Evolutionary conservation across 2,329 filamentous ascomycete species (phyloP), one percentile per base, ranked within the genome.

Genomic region (Ceratocystis cacaofunesta): DNA sequence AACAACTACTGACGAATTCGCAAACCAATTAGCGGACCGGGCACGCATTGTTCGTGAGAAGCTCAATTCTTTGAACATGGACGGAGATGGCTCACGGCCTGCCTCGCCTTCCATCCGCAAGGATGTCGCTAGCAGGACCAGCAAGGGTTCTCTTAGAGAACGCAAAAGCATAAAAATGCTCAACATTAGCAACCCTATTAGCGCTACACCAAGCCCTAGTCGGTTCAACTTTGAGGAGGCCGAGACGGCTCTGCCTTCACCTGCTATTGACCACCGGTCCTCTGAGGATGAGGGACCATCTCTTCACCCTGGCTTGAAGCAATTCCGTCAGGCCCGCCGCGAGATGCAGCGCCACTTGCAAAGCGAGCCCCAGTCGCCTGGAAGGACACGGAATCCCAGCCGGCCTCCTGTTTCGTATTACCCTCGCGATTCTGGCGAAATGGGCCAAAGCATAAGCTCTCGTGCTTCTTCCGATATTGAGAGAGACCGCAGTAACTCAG

Each of bases 41-140:
- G 84, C 87, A 65, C 82, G 83, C 36, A 82, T 86, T 0, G 86
- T 92, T 6, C 85, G 89, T 63, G 87, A 92, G 73, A 86, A 84
- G 69, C 76, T 92, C 57, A 88, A 84, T 6, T 86, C 82, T 0
- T 58, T 58, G 17, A 87, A 85, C 68, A 84, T 83, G 0, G 86
- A 88, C 70, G 80, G 80, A 2, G 85, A 89, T 46, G 48, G 25
- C n/a, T 65, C 62, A 10, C 66, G 63, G 8, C 65, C 65, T n/a
- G 32, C 65, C 15, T 78, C 75, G 68, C 78, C 78, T 17, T 58
- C 63, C 6, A 55, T 61, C 22, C 50, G 65, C 17, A 55, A 46
- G 19, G 75, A 77, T 62, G 75, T 90, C 63, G 82, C 83, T 68
- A 75, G 81, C 25, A 89, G 88, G 74, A 81, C 85, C 2, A 91